Conservation (phyloP, 1,284 basidiomycete species). For the Meripilus lineatus region DNA sequence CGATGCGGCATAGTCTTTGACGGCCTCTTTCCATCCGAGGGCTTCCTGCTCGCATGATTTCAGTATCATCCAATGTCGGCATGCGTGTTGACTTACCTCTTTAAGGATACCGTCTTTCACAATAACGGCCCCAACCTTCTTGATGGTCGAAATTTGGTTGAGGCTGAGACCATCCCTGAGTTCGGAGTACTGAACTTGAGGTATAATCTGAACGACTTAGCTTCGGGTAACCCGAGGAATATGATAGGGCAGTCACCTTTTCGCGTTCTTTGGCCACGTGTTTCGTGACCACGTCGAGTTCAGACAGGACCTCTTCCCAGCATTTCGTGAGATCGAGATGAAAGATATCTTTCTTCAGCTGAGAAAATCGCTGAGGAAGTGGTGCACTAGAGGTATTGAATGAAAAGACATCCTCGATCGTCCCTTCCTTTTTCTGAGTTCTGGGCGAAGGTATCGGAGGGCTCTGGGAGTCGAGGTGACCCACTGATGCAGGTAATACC, state of each 20-base stretch:
- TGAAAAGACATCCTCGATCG: slow-evolving; percentile 54
- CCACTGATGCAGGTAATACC: too few species aligned
- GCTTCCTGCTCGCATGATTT: slow-evolving; percentile 42
- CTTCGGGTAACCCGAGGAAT: background rate
- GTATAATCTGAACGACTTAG: slow-evolving; percentile 43
- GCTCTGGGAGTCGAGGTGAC: too few species aligned
- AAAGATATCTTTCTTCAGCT: slow-evolving; percentile 55
- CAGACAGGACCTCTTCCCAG: slow-evolving; percentile 52
- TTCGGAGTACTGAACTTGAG: slow-evolving; percentile 46
- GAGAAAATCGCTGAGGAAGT: slow-evolving; percentile 53
- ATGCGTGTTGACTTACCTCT: slow-evolving; percentile 31
- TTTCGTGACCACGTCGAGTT: slow-evolving; percentile 39
- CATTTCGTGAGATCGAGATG: slow-evolving; percentile 43
- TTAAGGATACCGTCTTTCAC: slow-evolving; percentile 55
- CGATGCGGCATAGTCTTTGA: slow-evolving; percentile 48
- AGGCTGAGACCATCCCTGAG: slow-evolving; percentile 38
- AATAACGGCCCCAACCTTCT: slow-evolving; percentile 53
- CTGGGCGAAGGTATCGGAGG: slow-evolving; percentile 5
- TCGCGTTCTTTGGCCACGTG: slow-evolving; percentile 37
- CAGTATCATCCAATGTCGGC: background rate
- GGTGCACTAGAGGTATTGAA: slow-evolving; percentile 42
- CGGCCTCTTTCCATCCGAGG: slow-evolving; percentile 52
- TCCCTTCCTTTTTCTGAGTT: slow-evolving; percentile 11
- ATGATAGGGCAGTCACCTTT: slow-evolving; percentile 1
- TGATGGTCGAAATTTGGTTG: slow-evolving; percentile 41